phyloP scores from a whole-genome alignment of 495 filamentous ascomycete species.

The Wilcoxina mikolae region DNA sequence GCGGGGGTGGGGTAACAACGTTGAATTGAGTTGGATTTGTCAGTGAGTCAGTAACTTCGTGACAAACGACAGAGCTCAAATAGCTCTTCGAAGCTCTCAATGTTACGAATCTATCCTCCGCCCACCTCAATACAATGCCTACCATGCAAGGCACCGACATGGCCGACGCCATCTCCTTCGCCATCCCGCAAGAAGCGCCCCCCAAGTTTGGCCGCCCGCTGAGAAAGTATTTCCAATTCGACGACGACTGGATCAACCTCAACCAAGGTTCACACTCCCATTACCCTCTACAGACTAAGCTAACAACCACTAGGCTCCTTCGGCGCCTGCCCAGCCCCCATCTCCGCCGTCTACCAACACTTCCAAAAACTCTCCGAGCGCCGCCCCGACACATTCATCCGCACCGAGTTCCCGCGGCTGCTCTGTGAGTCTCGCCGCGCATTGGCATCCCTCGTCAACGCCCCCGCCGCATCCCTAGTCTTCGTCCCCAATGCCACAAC shows the following conservation, averaged over 20 bases:
- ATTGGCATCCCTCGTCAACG: conserved; percentile 49
- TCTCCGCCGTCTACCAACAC: conserved; percentile 42
- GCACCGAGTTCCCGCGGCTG: conserved; percentile 41
- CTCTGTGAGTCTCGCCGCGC: conserved; percentile 50
- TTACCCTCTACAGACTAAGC: neutral
- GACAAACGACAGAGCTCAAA: no score
- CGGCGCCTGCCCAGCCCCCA: conserved; percentile 50
- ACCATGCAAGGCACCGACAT: neutral
- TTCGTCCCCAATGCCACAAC: conserved; percentile 71
- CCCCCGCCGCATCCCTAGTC: conserved; percentile 48
- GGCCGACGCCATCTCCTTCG: neutral
- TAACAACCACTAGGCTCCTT: conserved; percentile 47
- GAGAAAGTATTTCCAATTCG: conserved; percentile 57
- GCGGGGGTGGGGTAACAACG: no score
- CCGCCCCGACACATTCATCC: conserved; percentile 57
- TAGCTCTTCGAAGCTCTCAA: no score
- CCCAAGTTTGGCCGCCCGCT: conserved; percentile 43
- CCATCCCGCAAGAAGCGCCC: neutral
- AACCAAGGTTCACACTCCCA: conserved; percentile 53
- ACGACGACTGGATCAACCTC: conserved; percentile 51
- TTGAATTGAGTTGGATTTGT: no score
- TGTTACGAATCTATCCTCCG: no score
- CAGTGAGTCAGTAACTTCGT: no score
- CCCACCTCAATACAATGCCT: neutral
- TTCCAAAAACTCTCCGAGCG: conserved; percentile 49